Evolutionary conservation across 2,329 filamentous ascomycete genomes (phyloP).

Genomic region (Xylaria hypoxylon): DNA sequence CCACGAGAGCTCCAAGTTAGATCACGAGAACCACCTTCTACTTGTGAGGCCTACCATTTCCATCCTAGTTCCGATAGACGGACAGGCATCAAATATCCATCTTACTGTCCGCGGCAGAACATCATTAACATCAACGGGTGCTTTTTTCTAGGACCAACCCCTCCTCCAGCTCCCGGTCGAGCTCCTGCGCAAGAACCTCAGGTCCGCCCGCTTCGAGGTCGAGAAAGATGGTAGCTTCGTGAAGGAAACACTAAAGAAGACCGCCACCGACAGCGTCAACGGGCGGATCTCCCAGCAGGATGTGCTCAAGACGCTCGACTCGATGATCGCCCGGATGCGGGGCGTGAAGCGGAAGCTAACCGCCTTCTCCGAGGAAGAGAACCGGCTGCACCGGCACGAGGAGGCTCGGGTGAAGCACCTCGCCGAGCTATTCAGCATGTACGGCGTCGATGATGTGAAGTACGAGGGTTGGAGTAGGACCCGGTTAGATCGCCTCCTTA

Average conservation of each 20-base stretch:
- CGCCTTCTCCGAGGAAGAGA: constrained; percentile 81
- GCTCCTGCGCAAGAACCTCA: constrained; percentile 93
- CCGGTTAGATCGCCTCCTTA: constrained; percentile 83
- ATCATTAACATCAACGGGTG: constrained; percentile 18
- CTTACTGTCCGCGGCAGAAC: constrained; percentile 12
- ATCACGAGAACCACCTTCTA: constrained; percentile 79
- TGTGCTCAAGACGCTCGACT: constrained; percentile 83
- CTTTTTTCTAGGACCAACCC: constrained; percentile 79
- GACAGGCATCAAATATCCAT: background rate
- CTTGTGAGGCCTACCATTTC: constrained; percentile 64
- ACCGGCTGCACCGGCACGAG: constrained; percentile 78
- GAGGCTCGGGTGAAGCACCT: constrained; percentile 83
- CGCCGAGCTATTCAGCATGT: constrained; percentile 81
- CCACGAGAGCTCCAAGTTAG: constrained; percentile 73
- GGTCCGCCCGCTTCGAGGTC: constrained; percentile 80
- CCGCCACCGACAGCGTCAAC: constrained; percentile 74
- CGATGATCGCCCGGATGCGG: constrained; percentile 86
- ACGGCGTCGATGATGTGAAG: constrained; percentile 87
- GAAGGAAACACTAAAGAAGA: constrained; percentile 70
- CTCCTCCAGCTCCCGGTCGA: constrained; percentile 93
- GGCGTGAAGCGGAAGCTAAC: constrained; percentile 89
- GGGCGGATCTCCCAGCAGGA: constrained; percentile 73
- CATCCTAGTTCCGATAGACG: background rate
- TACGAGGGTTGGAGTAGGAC: constrained; percentile 91
- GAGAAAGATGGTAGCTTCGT: constrained; percentile 76